Percentiles rank a stretch among this genome's conserved stretches.
Conservation (phyloP, 2,329 filamentous ascomycete species). For the Diplodia corticola region DNA sequence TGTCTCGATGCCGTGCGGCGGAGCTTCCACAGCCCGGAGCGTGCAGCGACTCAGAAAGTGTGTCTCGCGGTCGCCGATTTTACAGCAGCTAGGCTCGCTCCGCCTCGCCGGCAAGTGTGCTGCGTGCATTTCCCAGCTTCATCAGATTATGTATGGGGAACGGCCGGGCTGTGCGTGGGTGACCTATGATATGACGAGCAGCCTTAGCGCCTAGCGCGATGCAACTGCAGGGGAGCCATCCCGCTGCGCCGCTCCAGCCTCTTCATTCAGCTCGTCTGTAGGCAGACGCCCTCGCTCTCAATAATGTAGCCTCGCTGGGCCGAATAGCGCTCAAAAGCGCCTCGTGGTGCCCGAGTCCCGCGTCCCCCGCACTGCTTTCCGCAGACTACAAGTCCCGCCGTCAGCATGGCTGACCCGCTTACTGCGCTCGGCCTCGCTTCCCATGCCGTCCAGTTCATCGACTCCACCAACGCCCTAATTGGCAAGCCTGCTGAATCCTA, state of each 20-base stretch:
- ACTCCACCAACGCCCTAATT: slow-evolving; percentile 2
- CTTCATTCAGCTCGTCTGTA: slow-evolving; percentile 3
- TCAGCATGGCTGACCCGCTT: slow-evolving; percentile 18
- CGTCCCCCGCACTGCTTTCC: neutral
- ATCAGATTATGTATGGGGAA: neutral
- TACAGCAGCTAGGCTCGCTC: neutral
- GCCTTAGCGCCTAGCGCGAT: slow-evolving; percentile 12
- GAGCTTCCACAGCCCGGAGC: neutral
- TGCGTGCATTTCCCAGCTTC: neutral
- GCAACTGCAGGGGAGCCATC: neutral
- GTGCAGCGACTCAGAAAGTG: neutral
- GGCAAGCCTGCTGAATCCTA: neutral
- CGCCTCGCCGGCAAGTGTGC: no score
- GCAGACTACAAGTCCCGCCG: neutral
- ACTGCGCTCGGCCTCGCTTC: slow-evolving; percentile 12
- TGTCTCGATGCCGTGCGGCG: neutral
- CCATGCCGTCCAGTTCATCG: slow-evolving; percentile 11
- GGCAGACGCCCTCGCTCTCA: neutral
- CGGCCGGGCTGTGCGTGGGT: neutral
- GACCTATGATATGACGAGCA: neutral
- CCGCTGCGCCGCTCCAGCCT: slow-evolving; percentile 19
- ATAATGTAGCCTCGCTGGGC: neutral
- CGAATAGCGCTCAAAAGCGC: slow-evolving; percentile 14
- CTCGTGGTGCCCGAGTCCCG: neutral
- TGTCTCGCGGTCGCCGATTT: neutral